Percentiles rank a stretch among this genome's conserved stretches.
Evolutionary conservation across 495 filamentous ascomycete genomes (phyloP).

Genomic region (Penicillium manginii): DNA sequence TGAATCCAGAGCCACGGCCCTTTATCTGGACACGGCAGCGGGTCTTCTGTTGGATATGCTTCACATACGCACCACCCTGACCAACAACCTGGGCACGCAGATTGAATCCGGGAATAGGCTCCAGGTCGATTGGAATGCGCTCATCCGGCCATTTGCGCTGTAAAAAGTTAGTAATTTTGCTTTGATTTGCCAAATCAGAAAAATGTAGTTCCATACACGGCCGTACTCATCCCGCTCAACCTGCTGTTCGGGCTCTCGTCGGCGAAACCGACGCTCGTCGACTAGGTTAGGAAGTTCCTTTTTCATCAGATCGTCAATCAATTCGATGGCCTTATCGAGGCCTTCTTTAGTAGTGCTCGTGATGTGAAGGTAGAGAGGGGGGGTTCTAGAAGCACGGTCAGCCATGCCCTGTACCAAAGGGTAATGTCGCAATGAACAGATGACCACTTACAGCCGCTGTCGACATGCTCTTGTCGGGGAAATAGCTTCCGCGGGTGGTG

Average conservation of each 20-base stretch:
- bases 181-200: not conserved
- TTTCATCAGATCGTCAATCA: slow-evolving; percentile 94
- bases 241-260: slow-evolving; percentile 78
- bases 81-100: slow-evolving; percentile 94
- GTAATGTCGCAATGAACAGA: not conserved
- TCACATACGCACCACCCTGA: slow-evolving; percentile 90
- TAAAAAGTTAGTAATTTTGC: slow-evolving; percentile 28
- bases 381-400: slow-evolving; percentile 65
- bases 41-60: slow-evolving; percentile 95
- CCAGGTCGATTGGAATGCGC: slow-evolving; percentile 85
- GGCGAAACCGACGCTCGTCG: slow-evolving; percentile 91
- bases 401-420: not conserved
- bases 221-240: slow-evolving; percentile 96
- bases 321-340: slow-evolving; percentile 79
- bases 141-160: slow-evolving; percentile 99
- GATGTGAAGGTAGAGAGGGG: slow-evolving; percentile 87
- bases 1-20: slow-evolving; percentile 92
- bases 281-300: slow-evolving; percentile 94
- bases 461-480: slow-evolving; percentile 96
- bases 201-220: slow-evolving; percentile 61
- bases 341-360: slow-evolving; percentile 93
- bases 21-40: slow-evolving; percentile 97
- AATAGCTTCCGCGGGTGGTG: slow-evolving; percentile 94
- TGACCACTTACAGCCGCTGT: slow-evolving; percentile 75
- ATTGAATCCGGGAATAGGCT: slow-evolving; percentile 95